Base-by-base conservation (phyloP, 176 grass and related monocot species). In the Carex cristatella region DNA sequence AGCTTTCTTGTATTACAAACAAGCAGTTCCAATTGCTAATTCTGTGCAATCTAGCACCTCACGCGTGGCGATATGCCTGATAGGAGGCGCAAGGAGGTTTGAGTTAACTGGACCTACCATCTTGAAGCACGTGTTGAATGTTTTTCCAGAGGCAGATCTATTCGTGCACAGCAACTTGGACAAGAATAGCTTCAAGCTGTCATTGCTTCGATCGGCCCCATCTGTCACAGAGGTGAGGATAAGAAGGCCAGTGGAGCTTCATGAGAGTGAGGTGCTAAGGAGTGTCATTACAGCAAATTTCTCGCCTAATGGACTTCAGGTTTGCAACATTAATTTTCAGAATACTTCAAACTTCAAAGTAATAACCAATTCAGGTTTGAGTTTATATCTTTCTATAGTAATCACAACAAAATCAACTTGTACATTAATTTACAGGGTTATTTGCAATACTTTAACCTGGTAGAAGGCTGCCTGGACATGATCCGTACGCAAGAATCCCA, bases 291-390 rank as follows among this genome's bases (percentile, higher is more conserved):
- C 92, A 12, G 65, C 86, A 8, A 8, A 0, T 48, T 85, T 83
- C 85, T 97, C 94, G 5, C 91, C 94, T 54, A 97, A 94, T 84
- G 94, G 94, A 66, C 89, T 97, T 89, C 94, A 97, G 94, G 94
- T 94, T 2, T 33, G 84, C 54, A 11, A 51, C 48, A 51, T 51
- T 35, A 35, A 35, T 35, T 11, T 11, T 51, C 58, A 51, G 48
- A 10, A 51, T 51, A 51, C 48, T 51, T 51, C 48, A 51, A 51
- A 51, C 23, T 23, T 23, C 23, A 23, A 35, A 3, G 9, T 11
- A 11, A 51, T 2, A 51, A 51, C 2, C 0, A 51, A 51, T 11
- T 51, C 48, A 51, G 48, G 48, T 51, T 51, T 51, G 9, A 51
- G 0, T 51, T 51, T 51, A 11, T 51, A 10, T 51, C 2, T 51